Evolutionary conservation across 2,329 filamentous ascomycete genomes (phyloP).

Genomic region (Calonectria henricotiae): DNA sequence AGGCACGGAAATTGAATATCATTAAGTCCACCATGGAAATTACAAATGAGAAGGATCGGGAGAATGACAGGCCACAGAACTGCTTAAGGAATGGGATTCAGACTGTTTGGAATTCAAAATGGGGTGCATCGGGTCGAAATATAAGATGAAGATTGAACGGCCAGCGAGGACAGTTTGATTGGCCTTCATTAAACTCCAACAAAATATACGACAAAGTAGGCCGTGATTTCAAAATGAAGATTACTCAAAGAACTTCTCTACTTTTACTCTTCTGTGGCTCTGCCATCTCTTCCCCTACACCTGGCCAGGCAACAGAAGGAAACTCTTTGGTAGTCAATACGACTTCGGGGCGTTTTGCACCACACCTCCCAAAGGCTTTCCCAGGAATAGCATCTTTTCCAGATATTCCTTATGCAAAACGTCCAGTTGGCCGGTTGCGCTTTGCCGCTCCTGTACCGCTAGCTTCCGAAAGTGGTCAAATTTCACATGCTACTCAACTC

Average conservation of each 20-base stretch:
- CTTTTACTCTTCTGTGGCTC: background rate
- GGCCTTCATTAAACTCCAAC: background rate
- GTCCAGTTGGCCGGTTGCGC: slow-evolving; percentile 34
- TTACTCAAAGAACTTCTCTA: background rate
- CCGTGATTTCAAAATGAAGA: background rate
- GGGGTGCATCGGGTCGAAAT: background rate
- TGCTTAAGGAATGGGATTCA: background rate
- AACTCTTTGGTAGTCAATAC: slow-evolving; percentile 36
- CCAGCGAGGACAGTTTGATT: too few species aligned
- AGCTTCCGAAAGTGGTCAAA: background rate
- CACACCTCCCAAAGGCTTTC: slow-evolving; percentile 25
- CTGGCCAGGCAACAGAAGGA: background rate
- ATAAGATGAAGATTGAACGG: background rate
- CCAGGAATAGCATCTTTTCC: slow-evolving; percentile 40
- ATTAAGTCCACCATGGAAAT: background rate
- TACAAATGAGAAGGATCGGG: background rate
- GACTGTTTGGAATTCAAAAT: too few species aligned
- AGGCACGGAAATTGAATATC: background rate
- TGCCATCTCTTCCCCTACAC: background rate
- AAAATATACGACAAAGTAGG: background rate
- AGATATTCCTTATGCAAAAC: slow-evolving; percentile 43
- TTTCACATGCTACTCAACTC: background rate
- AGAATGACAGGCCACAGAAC: too few species aligned
- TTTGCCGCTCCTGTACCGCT: slow-evolving; percentile 35
- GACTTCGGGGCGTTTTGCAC: slow-evolving; percentile 41